Percentiles rank a stretch among this genome's conserved stretches.
Evolutionary conservation across 305 asterid genomes (phyloP).

Genomic region (Rubia tinctorum): DNA sequence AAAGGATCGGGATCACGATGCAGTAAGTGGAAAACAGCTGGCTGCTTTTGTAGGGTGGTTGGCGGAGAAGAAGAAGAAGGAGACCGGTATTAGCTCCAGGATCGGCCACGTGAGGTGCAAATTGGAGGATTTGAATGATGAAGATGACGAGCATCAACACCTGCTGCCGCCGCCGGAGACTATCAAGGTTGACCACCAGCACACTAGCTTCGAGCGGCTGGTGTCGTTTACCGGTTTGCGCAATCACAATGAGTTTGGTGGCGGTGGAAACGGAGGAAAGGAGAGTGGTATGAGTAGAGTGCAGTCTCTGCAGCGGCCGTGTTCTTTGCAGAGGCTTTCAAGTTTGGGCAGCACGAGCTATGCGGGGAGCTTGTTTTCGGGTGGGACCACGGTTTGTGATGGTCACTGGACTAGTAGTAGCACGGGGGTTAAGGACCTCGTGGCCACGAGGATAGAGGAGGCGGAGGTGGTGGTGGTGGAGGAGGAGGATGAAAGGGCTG

Average conservation of each 20-base stretch:
- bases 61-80: constrained; percentile 52
- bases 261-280: constrained; percentile 23
- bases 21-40: constrained; percentile 60
- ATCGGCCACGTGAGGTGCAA: constrained; percentile 43
- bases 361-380: constrained; percentile 74
- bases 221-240: constrained; percentile 35
- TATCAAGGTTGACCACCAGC: constrained; percentile 25
- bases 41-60: constrained; percentile 62
- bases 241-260: constrained; percentile 15
- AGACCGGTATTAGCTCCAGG: constrained; percentile 8
- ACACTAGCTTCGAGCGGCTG: constrained; percentile 22
- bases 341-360: constrained; percentile 76
- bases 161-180: constrained; percentile 35
- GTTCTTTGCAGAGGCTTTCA: constrained; percentile 61
- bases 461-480: constrained; percentile 31
- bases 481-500: constrained; percentile 29
- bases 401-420: constrained; percentile 65
- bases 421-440: constrained; percentile 34
- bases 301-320: constrained; percentile 37
- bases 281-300: constrained; percentile 24
- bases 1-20: constrained; percentile 46
- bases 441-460: constrained; percentile 37
- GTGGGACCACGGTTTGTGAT: constrained; percentile 63
- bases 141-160: constrained; percentile 35
- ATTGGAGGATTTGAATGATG: constrained; percentile 37